Conservation (phyloP, 202 grass and related monocot genomes). For the Schoenoplectus triqueter region DNA sequence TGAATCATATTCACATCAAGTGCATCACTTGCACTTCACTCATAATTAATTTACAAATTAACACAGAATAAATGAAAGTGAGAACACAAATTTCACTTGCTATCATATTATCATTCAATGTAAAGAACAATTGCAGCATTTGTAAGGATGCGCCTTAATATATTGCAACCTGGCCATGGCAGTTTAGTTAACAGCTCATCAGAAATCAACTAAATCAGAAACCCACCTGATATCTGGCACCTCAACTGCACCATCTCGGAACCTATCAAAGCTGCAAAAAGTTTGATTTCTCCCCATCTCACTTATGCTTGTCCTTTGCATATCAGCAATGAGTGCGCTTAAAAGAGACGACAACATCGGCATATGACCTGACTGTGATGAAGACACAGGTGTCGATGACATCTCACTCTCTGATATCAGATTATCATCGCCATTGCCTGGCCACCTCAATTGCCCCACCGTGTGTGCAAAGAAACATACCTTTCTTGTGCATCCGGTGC, state of each 20-base stretch:
- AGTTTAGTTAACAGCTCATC: not conserved
- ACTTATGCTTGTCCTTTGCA: not conserved
- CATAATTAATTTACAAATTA: slow-evolving; percentile 11
- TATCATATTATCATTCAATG: not conserved
- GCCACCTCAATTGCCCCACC: slow-evolving; percentile 48
- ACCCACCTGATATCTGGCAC: slow-evolving; percentile 32
- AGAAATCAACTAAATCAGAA: slow-evolving; percentile 38
- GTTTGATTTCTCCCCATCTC: not conserved
- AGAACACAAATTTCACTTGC: not conserved
- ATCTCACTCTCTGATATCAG: not conserved
- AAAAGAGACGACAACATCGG: not conserved
- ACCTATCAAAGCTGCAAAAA: slow-evolving; percentile 5
- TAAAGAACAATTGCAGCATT: not conserved
- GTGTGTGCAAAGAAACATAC: slow-evolving; percentile 92
- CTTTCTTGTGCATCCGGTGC: slow-evolving; percentile 49
- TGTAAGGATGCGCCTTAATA: not conserved
- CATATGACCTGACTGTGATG: not conserved
- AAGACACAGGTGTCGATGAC: not conserved
- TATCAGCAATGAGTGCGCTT: not conserved
- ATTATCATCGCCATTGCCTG: not conserved
- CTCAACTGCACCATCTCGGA: not conserved
- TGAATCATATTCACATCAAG: not conserved
- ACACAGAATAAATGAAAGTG: not conserved
- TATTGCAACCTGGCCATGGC: not conserved
- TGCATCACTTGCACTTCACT: not conserved